Evolutionary conservation across 2,329 filamentous ascomycete genomes (phyloP).

Genomic region (Emergomyces pasteurianus): DNA sequence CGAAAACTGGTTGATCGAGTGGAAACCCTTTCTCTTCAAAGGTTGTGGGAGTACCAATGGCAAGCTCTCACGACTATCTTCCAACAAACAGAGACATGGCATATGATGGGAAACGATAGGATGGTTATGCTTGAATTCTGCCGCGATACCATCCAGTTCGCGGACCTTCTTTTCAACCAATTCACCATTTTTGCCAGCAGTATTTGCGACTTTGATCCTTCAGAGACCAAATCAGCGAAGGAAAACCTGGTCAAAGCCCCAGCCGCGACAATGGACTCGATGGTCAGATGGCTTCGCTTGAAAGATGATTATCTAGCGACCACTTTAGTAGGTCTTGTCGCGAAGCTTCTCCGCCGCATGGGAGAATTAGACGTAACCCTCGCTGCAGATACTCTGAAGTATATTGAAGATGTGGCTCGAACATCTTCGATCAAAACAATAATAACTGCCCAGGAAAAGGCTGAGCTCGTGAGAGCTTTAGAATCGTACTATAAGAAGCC

Average conservation of each 20-base stretch:
- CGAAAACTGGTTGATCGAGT: conserved; percentile 42
- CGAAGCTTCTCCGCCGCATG: conserved; percentile 73
- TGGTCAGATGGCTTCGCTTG: conserved; percentile 81
- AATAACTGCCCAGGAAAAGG: conserved; percentile 68
- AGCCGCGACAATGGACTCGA: conserved; percentile 50
- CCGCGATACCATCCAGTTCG: conserved; percentile 88
- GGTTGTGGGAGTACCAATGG: conserved; percentile 82
- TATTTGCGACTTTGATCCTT: conserved; percentile 37
- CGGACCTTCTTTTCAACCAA: conserved; percentile 71
- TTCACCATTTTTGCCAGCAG: conserved; percentile 73
- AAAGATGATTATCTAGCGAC: conserved; percentile 76
- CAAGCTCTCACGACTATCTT: conserved; percentile 69
- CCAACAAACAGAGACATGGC: conserved; percentile 73
- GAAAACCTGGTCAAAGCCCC: conserved; percentile 53
- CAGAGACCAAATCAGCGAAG: conserved; percentile 28
- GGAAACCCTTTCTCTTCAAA: conserved; percentile 55
- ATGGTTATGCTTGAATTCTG: conserved; percentile 81
- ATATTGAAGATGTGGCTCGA: conserved; percentile 44
- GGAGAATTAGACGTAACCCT: conserved; percentile 63
- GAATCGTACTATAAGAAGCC: conserved; percentile 40
- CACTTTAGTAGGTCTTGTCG: conserved; percentile 69
- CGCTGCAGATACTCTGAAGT: conserved; percentile 49
- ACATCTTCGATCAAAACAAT: conserved; percentile 60
- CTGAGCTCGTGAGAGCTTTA: conserved; percentile 58
- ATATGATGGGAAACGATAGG: conserved; percentile 55